Conservation (phyloP, 2,329 filamentous ascomycete genomes). For the Periconia macrospinosa region DNA sequence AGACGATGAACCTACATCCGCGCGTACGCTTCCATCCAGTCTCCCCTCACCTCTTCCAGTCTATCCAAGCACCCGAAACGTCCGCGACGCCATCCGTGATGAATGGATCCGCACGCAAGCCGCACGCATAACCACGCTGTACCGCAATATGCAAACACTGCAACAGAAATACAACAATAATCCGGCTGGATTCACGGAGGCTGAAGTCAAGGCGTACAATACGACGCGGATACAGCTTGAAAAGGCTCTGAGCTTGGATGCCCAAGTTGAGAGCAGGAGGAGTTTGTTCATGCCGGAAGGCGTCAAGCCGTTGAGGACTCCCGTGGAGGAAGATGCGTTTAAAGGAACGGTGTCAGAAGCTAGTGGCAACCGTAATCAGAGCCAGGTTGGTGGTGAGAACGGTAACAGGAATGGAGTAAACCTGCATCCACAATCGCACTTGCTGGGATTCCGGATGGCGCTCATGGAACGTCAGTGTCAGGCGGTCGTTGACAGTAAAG, state of each 20-base stretch:
- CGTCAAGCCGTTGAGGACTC: constrained; percentile 15
- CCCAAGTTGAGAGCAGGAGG: constrained; percentile 16
- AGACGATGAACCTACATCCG: neutral
- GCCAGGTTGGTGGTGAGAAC: too few species aligned
- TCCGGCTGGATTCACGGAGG: constrained; percentile 3
- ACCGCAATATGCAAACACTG: neutral
- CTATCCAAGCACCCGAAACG: constrained; percentile 1
- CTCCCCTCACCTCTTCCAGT: neutral
- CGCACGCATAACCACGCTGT: constrained; percentile 8
- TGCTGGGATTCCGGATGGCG: neutral
- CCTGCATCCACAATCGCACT: constrained; percentile 3
- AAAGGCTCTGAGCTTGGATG: constrained; percentile 14
- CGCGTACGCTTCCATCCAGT: neutral
- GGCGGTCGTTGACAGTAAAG: neutral
- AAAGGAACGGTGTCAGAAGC: neutral
- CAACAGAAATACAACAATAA: constrained; percentile 1
- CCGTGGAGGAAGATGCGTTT: neutral
- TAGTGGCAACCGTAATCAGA: too few species aligned
- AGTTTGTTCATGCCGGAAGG: constrained; percentile 16
- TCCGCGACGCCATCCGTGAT: constrained; percentile 9
- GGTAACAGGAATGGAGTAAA: too few species aligned
- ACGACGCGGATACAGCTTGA: neutral
- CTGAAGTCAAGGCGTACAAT: constrained; percentile 2
- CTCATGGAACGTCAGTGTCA: neutral
- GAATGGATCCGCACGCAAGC: constrained; percentile 19